Conservation (phyloP, 495 filamentous ascomycete species). For the Neurospora sp. region DNA sequence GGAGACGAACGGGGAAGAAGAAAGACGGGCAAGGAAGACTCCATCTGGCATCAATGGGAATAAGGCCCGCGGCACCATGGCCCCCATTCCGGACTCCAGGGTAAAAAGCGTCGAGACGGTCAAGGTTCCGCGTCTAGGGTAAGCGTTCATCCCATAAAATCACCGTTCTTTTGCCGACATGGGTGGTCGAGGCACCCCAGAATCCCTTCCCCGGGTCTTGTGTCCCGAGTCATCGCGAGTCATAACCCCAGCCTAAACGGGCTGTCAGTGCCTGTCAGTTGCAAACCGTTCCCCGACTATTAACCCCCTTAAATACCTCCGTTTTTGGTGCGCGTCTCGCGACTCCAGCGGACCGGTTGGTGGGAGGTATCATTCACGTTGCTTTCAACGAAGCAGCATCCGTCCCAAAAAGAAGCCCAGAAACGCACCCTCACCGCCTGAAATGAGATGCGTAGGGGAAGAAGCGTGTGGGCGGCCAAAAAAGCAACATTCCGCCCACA, state of each 20-base stretch:
- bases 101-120: not conserved
- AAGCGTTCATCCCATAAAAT: not conserved
- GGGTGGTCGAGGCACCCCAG: constrained; percentile 2
- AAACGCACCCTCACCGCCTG: constrained; percentile 13
- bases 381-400: not conserved
- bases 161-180: constrained; percentile 12
- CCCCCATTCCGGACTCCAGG: not conserved
- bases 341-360: not conserved
- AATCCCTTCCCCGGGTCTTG: constrained; percentile 9
- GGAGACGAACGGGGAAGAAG: not conserved
- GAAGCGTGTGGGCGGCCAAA: not conserved
- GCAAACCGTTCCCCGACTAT: not conserved
- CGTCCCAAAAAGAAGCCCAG: not conserved
- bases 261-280: not conserved
- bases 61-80: not conserved
- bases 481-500: not conserved
- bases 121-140: constrained; percentile 4
- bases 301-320: not conserved
- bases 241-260: not conserved
- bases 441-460: not conserved
- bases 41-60: not conserved
- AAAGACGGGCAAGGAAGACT: not conserved
- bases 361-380: not conserved
- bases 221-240: constrained; percentile 1
- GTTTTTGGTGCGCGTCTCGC: not conserved